These are phyloP conservation scores for Dysphania ambrosioides DNA, from an alignment of 148 eudicot genomes.

Conservation along the genomic window DNA sequence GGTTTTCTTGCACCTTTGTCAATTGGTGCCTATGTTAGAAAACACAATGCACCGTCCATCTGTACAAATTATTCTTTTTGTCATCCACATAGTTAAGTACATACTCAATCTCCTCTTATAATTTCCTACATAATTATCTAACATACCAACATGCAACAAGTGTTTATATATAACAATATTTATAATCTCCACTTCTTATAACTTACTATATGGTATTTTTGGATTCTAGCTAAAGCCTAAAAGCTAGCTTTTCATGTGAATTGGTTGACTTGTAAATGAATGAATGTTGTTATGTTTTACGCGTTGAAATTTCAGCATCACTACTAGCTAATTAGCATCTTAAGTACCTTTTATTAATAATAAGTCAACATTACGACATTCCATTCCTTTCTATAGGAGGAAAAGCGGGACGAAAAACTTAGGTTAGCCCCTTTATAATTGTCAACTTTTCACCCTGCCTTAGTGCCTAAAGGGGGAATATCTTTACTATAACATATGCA, in stretches of 20 bases:
- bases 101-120: conserved; percentile 5
- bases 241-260: conserved; percentile 7
- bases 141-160: background rate
- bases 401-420: conserved; percentile 12
- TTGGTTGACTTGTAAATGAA: conserved; percentile 16
- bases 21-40: background rate
- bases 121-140: background rate
- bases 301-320: conserved; percentile 16
- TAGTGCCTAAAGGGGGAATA: background rate
- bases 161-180: no score
- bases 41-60: conserved; percentile 20
- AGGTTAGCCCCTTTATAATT: conserved; percentile 25
- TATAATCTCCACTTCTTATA: no score
- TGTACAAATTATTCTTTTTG: conserved; percentile 22
- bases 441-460: conserved; percentile 43
- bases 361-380: conserved; percentile 30
- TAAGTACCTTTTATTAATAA: conserved; percentile 17
- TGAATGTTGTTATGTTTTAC: no score
- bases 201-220: background rate
- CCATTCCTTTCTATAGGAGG: conserved; percentile 27
- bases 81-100: background rate
- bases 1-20: background rate
- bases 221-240: background rate
- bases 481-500: conserved; percentile 12
- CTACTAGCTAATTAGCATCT: conserved; percentile 31